Evolutionary conservation across 2,329 filamentous ascomycete species (phyloP), one percentile per base, ranked within the genome.

Genomic region (Aspergillus felis): DNA sequence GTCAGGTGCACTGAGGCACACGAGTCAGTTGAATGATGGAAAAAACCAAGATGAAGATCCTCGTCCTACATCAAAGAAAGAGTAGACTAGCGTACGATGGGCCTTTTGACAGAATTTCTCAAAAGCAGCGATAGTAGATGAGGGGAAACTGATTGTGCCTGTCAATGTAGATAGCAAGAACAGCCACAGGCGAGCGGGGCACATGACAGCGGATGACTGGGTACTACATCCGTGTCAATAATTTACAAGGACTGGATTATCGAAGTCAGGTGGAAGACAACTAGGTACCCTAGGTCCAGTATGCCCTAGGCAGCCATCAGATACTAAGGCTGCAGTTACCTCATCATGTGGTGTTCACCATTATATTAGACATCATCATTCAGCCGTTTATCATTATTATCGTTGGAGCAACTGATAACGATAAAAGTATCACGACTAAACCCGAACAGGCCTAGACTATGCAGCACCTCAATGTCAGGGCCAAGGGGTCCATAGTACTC

Each of bases 181-280:
- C 29, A 54, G 47, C 48, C 54, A 52, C 28, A 12, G 25, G 24
- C 24, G 24, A 12, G 62, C 57, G 62, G 62, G 60, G 62, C 62
- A 62, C 62, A 61, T 64, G 62, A 64, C 61, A 55, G 52, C 48
- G 22, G 51, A 38, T 27, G 27, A 28, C 27, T 24, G 28, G 14
- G 27, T 32, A 38, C 27, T 25, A 24, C 12, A 22, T 3, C 44
- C 44, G 41, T 10, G 41, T 22, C 10, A 4, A 44, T 47, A 20
- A 22, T 47, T 47, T 47, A 27, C 12, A 27, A 47, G 44, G 14
- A 38, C 32, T 2, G 5, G 14, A 38, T 7, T 17, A 38, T 38
- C 32, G 14, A 38, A 38, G 32, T 38, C 32, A 38, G 32, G 32
- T 38, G 32, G 14, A 38, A n/a, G 32, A 7, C 7, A 7, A 38